Evolutionary conservation across 2,329 filamentous ascomycete species (phyloP).

Genomic region (Bipolaris gigantea): DNA sequence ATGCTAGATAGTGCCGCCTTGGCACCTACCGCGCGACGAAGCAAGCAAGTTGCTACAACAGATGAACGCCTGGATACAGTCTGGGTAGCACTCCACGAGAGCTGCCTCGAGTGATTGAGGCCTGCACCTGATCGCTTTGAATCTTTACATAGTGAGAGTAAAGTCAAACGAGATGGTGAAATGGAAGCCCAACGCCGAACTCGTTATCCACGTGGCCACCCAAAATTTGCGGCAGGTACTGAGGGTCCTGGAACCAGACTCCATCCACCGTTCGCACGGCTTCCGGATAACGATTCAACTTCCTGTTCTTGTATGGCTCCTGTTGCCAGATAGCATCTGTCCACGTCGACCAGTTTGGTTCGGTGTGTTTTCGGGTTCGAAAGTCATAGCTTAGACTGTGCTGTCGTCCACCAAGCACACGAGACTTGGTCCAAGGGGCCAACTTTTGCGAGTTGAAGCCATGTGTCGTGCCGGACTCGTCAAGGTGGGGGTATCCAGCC

Average conservation of each 20-base stretch:
- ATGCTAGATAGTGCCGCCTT: conserved; percentile 32
- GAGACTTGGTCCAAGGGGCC: conserved; percentile 21
- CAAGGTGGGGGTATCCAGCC: conserved; percentile 39
- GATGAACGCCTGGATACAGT: conserved; percentile 24
- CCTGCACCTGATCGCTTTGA: neutral
- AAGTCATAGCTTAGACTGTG: conserved; percentile 42
- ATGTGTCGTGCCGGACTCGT: conserved; percentile 20
- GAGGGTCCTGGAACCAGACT: conserved; percentile 28
- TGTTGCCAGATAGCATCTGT: conserved; percentile 38
- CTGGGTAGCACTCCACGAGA: conserved; percentile 45
- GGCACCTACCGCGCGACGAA: conserved; percentile 38
- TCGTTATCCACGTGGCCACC: conserved; percentile 5
- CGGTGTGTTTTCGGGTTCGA: conserved; percentile 37
- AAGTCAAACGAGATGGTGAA: neutral
- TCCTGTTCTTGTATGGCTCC: conserved; percentile 21
- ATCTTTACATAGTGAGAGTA: neutral
- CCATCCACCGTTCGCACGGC: conserved; percentile 32
- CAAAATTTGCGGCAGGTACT: conserved; percentile 16
- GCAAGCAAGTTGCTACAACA: conserved; percentile 21
- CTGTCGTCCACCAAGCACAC: conserved; percentile 19
- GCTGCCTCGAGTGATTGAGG: conserved; percentile 25
- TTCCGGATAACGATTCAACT: conserved; percentile 24
- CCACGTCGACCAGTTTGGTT: conserved; percentile 31
- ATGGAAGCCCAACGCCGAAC: neutral
- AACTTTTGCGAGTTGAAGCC: conserved; percentile 17